Percentiles rank a stretch among this genome's conserved stretches.
Evolutionary conservation across 371 early-diverging fungal species (phyloP).

Genomic region (Batkoa obscura): DNA sequence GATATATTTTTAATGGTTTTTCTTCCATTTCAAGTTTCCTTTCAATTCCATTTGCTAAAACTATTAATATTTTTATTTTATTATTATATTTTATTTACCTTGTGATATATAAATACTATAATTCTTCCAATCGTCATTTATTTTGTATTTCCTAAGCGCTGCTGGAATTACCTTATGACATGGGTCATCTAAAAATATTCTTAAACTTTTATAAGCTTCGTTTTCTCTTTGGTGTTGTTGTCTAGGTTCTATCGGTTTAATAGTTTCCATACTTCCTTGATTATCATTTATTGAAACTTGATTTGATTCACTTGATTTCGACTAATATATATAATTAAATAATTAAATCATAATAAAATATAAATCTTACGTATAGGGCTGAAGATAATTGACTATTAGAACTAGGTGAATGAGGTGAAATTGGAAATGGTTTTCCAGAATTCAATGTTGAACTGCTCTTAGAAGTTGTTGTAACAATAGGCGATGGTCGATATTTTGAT

Average conservation of each 20-base stretch:
- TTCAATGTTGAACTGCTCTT: background rate
- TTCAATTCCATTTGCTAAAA: background rate
- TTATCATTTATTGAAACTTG: conserved; percentile 17
- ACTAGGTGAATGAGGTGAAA: conserved; percentile 9
- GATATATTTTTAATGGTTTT: conserved; percentile 52
- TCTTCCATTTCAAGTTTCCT: conserved; percentile 36
- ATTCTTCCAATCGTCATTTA: conserved; percentile 68
- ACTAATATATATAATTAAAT: background rate
- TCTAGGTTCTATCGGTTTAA: conserved; percentile 49
- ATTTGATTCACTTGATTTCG: conserved; percentile 2
- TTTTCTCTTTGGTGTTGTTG: conserved; percentile 34
- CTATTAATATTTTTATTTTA: conserved; percentile 3
- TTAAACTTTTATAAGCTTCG: conserved; percentile 71
- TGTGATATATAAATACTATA: conserved; percentile 64
- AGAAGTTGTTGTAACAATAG: conserved; percentile 3
- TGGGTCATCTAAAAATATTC: conserved; percentile 59
- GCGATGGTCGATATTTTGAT: background rate
- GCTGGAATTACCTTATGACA: conserved; percentile 73
- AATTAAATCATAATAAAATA: background rate
- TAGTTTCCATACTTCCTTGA: conserved; percentile 28
- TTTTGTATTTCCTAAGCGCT: conserved; percentile 78
- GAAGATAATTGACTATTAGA: background rate
- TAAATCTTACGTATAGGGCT: background rate
- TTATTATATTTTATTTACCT: conserved; percentile 20
- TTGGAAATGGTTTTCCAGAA: background rate